A percentile compares a stretch with the other conserved stretches of the same genome.
phyloP scores from a whole-genome alignment of 2,329 filamentous ascomycete species.

The Helotiales sp. region DNA sequence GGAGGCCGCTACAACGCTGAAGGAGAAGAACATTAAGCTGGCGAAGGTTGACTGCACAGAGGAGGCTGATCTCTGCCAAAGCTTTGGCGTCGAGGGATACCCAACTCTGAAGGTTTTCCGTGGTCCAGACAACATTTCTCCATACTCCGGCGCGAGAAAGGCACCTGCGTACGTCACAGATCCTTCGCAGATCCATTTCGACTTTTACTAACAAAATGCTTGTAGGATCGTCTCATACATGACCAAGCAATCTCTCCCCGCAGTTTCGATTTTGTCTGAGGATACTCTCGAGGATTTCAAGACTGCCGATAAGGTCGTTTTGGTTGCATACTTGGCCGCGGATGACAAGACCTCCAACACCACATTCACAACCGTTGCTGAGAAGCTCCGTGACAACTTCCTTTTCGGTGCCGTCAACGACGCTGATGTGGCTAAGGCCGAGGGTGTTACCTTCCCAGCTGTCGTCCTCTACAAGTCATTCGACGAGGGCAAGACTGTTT shows the following conservation, averaged over 20 bases:
- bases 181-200: not conserved
- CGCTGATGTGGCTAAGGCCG: constrained; percentile 81
- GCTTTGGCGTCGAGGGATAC: constrained; percentile 93
- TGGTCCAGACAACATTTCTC: constrained; percentile 76
- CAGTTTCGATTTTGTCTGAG: constrained; percentile 81
- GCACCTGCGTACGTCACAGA: constrained; percentile 65
- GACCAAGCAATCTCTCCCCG: constrained; percentile 95
- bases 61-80: constrained; percentile 88
- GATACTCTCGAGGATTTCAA: constrained; percentile 95
- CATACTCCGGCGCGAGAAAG: constrained; percentile 91
- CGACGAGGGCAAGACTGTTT: constrained; percentile 92
- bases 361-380: constrained; percentile 73
- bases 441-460: constrained; percentile 84
- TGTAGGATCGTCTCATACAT: constrained; percentile 79
- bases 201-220: constrained; percentile 17
- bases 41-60: constrained; percentile 95
- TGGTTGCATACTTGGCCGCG: constrained; percentile 84
- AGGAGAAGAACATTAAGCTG: constrained; percentile 85
- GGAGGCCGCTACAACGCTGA: constrained; percentile 80
- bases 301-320: constrained; percentile 93
- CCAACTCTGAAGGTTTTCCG: constrained; percentile 99
- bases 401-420: constrained; percentile 91
- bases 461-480: constrained; percentile 97
- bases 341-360: constrained; percentile 86
- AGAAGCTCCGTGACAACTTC: constrained; percentile 84